A percentile compares a stretch with the other conserved stretches of the same genome.
phyloP scores from a whole-genome alignment of 208 protist species.

The Acanthamoeba sp. region DNA sequence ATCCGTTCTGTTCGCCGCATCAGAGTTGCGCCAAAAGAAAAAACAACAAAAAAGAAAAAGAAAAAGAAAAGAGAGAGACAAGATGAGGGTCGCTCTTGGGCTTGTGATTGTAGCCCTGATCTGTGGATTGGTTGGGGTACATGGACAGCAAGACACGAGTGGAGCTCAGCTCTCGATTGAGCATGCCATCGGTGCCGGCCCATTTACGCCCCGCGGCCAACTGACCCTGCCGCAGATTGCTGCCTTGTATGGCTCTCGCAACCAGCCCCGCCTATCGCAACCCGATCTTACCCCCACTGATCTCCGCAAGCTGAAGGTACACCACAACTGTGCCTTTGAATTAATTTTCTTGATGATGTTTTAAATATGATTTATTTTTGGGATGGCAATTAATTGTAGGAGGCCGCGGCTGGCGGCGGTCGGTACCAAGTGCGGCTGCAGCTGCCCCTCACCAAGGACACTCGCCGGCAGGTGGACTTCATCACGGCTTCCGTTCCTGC shows the following conservation, averaged over 20 bases:
- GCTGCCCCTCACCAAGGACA: constrained; percentile 36
- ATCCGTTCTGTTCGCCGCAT: too few species aligned
- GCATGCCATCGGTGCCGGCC: not conserved
- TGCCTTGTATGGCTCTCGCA: not conserved
- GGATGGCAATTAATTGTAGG: not conserved
- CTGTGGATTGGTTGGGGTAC: not conserved
- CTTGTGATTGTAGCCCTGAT: not conserved
- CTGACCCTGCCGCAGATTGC: not conserved
- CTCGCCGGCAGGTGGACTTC: not conserved
- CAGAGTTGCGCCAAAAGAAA: too few species aligned
- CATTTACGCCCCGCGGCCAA: constrained; percentile 14
- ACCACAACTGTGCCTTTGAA: not conserved
- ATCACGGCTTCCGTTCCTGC: constrained; percentile 33
- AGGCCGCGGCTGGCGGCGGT: not conserved
- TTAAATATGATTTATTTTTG: not conserved
- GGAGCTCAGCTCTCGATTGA: not conserved
- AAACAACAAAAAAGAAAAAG: too few species aligned
- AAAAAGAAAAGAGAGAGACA: too few species aligned
- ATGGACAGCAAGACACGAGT: not conserved
- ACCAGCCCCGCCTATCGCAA: not conserved
- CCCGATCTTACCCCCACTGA: not conserved
- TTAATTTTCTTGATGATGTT: not conserved
- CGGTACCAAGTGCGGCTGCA: constrained; percentile 43
- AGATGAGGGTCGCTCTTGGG: too few species aligned
- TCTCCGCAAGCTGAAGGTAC: not conserved